Conservation (phyloP, 2,329 filamentous ascomycete species). For the Aspergillus nomiae region DNA sequence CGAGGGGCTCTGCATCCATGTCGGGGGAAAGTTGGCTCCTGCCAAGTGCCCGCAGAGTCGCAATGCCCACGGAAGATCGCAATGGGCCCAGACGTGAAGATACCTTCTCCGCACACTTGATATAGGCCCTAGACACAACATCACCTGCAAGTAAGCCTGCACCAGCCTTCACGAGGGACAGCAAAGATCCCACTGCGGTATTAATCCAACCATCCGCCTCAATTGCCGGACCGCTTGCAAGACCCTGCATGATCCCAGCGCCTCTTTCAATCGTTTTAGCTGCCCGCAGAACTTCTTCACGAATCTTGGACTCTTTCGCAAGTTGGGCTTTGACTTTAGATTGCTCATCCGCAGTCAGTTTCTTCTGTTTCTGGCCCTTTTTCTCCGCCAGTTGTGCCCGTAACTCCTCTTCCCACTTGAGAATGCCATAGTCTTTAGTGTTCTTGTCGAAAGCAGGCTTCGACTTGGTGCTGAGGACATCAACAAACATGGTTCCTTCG, state of each 20-base stretch:
- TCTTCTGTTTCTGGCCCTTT: conserved; percentile 81
- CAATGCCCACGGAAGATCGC: conserved; percentile 81
- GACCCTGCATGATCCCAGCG: conserved; percentile 78
- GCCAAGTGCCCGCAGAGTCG: conserved; percentile 77
- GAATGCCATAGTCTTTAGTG: conserved; percentile 88
- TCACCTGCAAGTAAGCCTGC: conserved; percentile 81
- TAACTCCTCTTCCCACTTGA: conserved; percentile 97
- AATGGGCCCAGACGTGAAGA: conserved; percentile 73
- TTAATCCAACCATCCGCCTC: conserved; percentile 89
- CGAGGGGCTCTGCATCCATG: conserved; percentile 77
- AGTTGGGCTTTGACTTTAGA: conserved; percentile 89
- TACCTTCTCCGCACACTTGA: conserved; percentile 75
- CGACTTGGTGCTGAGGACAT: conserved; percentile 83
- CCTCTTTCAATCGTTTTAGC: conserved; percentile 76
- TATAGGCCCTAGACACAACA: conserved; percentile 73
- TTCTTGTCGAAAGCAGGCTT: conserved; percentile 78
- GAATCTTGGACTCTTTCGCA: conserved; percentile 79
- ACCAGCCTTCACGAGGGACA: conserved; percentile 71
- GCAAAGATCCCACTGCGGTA: conserved; percentile 71
- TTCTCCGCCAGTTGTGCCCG: conserved; percentile 86
- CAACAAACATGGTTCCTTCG: conserved; percentile 84
- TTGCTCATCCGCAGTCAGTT: conserved; percentile 84
- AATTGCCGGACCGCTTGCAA: conserved; percentile 85
- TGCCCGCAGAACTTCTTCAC: conserved; percentile 68
- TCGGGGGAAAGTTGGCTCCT: conserved; percentile 72